These are phyloP conservation scores for Schoenoplectus tabernaemontani DNA, from an alignment of 202 grass and related monocot genomes.

Conservation along the genomic window DNA sequence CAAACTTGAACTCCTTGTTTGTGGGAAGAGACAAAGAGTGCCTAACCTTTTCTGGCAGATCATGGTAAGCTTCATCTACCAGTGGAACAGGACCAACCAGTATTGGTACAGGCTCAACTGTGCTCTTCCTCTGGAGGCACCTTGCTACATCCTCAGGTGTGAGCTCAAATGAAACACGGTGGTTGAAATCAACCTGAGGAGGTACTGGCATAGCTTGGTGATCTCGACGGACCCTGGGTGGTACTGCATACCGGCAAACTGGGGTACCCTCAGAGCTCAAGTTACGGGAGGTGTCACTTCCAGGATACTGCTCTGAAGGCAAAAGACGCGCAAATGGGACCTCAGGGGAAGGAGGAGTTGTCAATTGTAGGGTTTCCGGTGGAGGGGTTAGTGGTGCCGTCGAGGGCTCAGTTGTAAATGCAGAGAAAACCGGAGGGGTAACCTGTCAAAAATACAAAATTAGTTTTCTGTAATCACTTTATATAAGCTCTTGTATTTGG, in stretches of 20 bases:
- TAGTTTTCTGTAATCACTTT: not conserved
- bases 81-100: slow-evolving; percentile 23
- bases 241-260: slow-evolving; percentile 19
- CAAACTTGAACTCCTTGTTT: slow-evolving; percentile 87
- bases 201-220: not conserved
- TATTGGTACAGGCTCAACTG: slow-evolving; percentile 33
- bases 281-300: slow-evolving; percentile 28
- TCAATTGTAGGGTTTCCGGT: slow-evolving; percentile 70
- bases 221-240: not conserved
- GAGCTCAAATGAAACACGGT: slow-evolving; percentile 81
- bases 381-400: slow-evolving; percentile 91
- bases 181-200: slow-evolving; percentile 39
- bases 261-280: slow-evolving; percentile 33
- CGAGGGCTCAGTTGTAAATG: slow-evolving; percentile 88
- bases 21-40: slow-evolving; percentile 54
- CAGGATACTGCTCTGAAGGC: slow-evolving; percentile 36
- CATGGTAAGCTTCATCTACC: slow-evolving; percentile 65
- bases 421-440: slow-evolving; percentile 73
- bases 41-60: slow-evolving; percentile 68
- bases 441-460: slow-evolving; percentile 20
- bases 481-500: not conserved
- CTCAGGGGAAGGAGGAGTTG: slow-evolving; percentile 82
- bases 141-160: slow-evolving; percentile 82
- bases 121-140: slow-evolving; percentile 78
- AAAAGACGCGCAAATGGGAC: slow-evolving; percentile 86